Conservation (phyloP, 2,329 filamentous ascomycete genomes). For the Aspergillus sp. region DNA sequence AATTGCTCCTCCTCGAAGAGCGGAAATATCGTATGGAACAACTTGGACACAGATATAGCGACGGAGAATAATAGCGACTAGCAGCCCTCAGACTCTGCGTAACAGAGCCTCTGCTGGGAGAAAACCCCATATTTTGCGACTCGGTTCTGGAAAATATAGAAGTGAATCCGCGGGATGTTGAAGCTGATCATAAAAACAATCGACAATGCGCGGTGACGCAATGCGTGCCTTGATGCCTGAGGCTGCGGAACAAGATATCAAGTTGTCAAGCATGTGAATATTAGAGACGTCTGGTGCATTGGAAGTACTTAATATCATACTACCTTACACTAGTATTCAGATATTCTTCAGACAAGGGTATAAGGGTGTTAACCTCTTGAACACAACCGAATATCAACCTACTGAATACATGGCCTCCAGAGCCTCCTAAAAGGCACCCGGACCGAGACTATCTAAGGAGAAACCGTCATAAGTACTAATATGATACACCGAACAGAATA, state of each 20-base stretch:
- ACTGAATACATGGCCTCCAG: background rate
- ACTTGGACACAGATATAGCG: background rate
- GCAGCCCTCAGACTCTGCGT: background rate
- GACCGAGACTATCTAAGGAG: background rate
- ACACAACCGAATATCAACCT: background rate
- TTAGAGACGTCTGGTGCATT: background rate
- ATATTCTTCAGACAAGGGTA: background rate
- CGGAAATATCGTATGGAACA: constrained; percentile 19
- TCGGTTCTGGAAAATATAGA: background rate
- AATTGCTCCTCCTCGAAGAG: constrained; percentile 13
- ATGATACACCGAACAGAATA: constrained; percentile 10
- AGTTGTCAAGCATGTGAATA: background rate
- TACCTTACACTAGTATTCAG: no score
- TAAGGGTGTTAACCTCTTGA: background rate
- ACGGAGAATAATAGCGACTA: background rate
- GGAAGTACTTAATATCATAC: background rate
- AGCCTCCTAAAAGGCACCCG: no score
- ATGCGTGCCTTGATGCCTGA: constrained; percentile 12
- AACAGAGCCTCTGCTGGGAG: constrained; percentile 5
- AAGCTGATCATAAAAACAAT: background rate
- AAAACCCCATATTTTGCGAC: constrained; percentile 23
- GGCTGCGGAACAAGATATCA: background rate
- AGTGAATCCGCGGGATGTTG: background rate
- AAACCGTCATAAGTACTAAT: background rate
- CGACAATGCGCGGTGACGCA: constrained; percentile 5